Evolutionary conservation across 805 yeast species (phyloP).

Genomic region (Yarrowia osloensis): DNA sequence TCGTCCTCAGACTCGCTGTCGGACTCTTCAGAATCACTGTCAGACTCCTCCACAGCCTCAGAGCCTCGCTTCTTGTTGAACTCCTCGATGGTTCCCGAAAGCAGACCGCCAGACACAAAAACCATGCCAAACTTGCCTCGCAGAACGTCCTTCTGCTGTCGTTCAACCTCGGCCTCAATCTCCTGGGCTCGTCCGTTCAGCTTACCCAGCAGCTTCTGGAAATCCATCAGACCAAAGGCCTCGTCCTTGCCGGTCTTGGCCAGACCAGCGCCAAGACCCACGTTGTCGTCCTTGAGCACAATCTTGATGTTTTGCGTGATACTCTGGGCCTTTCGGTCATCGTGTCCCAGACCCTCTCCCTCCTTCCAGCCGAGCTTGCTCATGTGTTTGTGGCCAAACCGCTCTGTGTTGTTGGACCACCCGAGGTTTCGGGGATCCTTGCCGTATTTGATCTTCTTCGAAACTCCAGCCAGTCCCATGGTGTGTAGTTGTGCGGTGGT

Average conservation of each 20-base stretch:
- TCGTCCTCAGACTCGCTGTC: constrained; percentile 30
- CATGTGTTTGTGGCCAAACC: constrained; percentile 88
- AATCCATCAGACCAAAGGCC: constrained; percentile 87
- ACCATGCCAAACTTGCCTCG: constrained; percentile 86
- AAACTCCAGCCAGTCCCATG: constrained; percentile 58
- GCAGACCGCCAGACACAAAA: constrained; percentile 81
- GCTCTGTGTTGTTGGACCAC: constrained; percentile 73
- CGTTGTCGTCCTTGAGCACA: constrained; percentile 72
- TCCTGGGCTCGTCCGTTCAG: constrained; percentile 83
- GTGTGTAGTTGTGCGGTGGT: constrained; percentile 32
- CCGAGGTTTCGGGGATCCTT: constrained; percentile 89
- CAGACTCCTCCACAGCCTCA: constrained; percentile 35
- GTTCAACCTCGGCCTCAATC: constrained; percentile 50
- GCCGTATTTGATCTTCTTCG: constrained; percentile 82
- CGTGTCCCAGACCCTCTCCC: constrained; percentile 81
- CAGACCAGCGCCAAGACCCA: constrained; percentile 83
- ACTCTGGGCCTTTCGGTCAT: constrained; percentile 49
- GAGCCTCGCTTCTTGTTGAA: constrained; percentile 41
- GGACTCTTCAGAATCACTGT: constrained; percentile 41
- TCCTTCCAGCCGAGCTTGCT: constrained; percentile 89
- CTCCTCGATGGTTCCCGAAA: constrained; percentile 80
- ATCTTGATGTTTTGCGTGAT: constrained; percentile 83
- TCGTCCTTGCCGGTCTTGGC: constrained; percentile 62
- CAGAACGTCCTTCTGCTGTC: constrained; percentile 66
- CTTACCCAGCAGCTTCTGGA: constrained; percentile 85